Percentiles rank a stretch among this genome's conserved stretches.
Conservation (phyloP, 495 filamentous ascomycete genomes). For the Hyaloscypha finlandica region DNA sequence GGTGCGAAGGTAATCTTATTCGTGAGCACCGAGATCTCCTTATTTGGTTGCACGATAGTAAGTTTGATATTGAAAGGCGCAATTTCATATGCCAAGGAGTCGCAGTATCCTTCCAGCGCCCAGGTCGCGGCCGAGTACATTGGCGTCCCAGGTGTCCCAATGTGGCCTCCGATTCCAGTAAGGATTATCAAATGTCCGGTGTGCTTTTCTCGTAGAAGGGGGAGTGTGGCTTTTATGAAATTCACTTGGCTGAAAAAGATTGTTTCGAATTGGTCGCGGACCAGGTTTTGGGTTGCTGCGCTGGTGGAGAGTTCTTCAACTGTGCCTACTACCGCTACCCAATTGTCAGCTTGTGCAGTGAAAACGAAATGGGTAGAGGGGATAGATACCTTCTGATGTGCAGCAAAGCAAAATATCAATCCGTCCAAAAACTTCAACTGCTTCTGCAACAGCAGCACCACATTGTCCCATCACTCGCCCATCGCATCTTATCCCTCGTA, state of each 20-base stretch:
- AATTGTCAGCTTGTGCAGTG: not conserved
- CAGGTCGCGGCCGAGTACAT: conserved; percentile 92
- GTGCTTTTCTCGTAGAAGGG: conserved; percentile 73
- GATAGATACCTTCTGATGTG: conserved; percentile 70
- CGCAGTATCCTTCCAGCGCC: conserved; percentile 97
- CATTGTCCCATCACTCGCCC: conserved; percentile 58
- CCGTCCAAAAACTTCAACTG: conserved; percentile 77
- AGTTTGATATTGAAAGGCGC: conserved; percentile 97
- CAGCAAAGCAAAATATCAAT: conserved; percentile 90
- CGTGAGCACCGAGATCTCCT: conserved; percentile 80
- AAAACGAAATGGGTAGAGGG: not conserved
- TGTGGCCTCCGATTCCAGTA: conserved; percentile 86
- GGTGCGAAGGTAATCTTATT: conserved; percentile 84
- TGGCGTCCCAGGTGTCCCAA: conserved; percentile 88
- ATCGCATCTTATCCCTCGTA: conserved; percentile 55
- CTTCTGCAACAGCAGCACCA: conserved; percentile 85
- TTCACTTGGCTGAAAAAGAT: conserved; percentile 95
- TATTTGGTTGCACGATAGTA: conserved; percentile 86
- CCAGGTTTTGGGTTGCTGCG: conserved; percentile 71
- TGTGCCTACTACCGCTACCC: conserved; percentile 77
- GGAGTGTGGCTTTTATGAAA: conserved; percentile 87
- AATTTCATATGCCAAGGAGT: conserved; percentile 94
- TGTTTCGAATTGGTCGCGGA: conserved; percentile 88
- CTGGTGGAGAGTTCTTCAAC: conserved; percentile 85
- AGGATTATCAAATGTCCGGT: conserved; percentile 89